These are phyloP conservation scores for Ceratocystis destructans DNA, from an alignment of 2,329 filamentous ascomycete species.

Conservation along the genomic window DNA sequence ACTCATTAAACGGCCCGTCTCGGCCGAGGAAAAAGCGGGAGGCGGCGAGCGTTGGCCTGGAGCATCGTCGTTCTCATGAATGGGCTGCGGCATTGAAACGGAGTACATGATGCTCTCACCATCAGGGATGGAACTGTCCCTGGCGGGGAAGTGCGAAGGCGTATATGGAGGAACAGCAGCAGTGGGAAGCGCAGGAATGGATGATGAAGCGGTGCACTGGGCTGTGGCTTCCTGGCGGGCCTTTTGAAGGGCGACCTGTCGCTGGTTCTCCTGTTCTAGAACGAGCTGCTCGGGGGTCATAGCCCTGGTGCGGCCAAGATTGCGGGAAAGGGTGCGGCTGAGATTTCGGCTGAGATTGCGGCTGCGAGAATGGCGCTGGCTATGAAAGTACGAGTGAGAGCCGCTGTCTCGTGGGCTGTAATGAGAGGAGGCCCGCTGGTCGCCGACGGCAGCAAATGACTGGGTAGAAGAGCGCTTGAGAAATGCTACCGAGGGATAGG, in stretches of 20 bases:
- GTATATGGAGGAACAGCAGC: background rate
- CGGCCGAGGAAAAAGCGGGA: background rate
- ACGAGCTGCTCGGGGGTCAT: background rate
- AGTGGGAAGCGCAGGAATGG: background rate
- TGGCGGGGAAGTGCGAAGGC: background rate
- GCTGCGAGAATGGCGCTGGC: slow-evolving; percentile 7
- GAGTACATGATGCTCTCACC: slow-evolving; percentile 11
- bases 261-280: slow-evolving; percentile 12
- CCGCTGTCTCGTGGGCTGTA: background rate
- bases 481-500: slow-evolving; percentile 7
- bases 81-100: background rate
- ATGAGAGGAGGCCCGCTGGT: background rate
- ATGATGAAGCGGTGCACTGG: background rate
- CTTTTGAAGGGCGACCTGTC: slow-evolving; percentile 12
- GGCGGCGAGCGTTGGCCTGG: background rate
- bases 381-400: background rate
- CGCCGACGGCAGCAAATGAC: background rate
- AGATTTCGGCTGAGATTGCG: slow-evolving; percentile 5
- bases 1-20: background rate
- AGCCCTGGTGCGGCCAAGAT: slow-evolving; percentile 5
- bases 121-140: slow-evolving; percentile 1
- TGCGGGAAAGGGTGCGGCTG: background rate
- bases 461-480: slow-evolving; percentile 11
- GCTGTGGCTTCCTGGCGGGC: slow-evolving; percentile 7
- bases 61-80: background rate